Base-by-base conservation (phyloP, 352 stramenopile species). In the Globisporangium barbulae region DNA sequence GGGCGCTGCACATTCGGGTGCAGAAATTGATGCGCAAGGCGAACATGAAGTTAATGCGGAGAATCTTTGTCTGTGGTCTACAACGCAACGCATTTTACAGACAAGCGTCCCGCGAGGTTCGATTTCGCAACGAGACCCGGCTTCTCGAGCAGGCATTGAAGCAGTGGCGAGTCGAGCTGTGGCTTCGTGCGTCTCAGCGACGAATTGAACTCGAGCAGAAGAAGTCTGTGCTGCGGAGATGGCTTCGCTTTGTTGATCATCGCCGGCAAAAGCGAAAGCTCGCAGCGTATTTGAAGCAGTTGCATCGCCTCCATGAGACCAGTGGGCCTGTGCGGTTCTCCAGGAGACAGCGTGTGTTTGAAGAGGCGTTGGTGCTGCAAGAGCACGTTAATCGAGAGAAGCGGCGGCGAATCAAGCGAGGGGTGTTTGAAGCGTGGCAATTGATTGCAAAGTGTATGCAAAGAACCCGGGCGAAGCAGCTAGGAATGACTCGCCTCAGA, bases 141-240 rank as follows among this genome's bases (percentile, higher is more conserved):
- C n/a, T 57, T 15, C n/a, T 45, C 7, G 41, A 39, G 5, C 53
- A 33, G 0, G 7, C 21, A 12, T 5, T 62, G 21, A 57, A 35
- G 42, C 52, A 48, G n/a, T 67, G 53, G 61, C 61, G 53, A 4
- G 21, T 67, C 4, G 61, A 67, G 45, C 41, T 48, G 30, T 67
- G 52, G 61, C 54, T 67, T 33, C 42, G 53, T 8, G 13, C 41
- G 0, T 61, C 53, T 10, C 52, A 61, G 41, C 41, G 31, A 10
- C 21, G 52, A 42, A 31, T 57, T 35, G 39, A 48, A 4, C 22
- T 21, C 6, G 9, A 37, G 21, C 28, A 25, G 10, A 49, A 48
- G 31, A 21, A 48, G n/a, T n/a, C 5, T 35, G 31, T 41, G 41
- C 12, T 67, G 42, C 17, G n/a, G 15, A 44, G 33, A 30, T 67